phyloP scores from a whole-genome alignment of 2,329 filamentous ascomycete genomes.

The Cordyceps farinosa region DNA sequence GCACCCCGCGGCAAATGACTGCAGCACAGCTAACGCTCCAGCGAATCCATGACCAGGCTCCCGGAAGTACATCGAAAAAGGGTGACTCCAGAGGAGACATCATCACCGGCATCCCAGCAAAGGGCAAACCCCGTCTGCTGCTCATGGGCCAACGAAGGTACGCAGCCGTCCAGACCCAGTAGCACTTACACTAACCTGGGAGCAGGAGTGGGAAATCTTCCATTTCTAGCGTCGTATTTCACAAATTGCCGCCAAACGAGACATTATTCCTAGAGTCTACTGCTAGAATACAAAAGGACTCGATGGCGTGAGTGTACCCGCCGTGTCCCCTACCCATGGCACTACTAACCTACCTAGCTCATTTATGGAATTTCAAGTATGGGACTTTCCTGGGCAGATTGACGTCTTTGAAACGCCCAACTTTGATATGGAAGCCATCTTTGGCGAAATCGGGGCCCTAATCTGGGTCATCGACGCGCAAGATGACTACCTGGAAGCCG shows the following conservation, averaged over 20 bases:
- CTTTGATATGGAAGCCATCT: slow-evolving; percentile 90
- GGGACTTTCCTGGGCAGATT: slow-evolving; percentile 94
- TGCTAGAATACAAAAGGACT: slow-evolving; percentile 88
- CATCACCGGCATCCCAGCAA: slow-evolving; percentile 44
- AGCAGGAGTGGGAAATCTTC: slow-evolving; percentile 93
- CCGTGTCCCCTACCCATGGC: background rate
- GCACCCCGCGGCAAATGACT: slow-evolving; percentile 32
- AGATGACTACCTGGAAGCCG: slow-evolving; percentile 93
- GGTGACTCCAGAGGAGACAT: slow-evolving; percentile 46
- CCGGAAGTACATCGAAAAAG: slow-evolving; percentile 46
- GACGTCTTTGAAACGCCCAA: slow-evolving; percentile 82
- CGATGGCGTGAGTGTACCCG: slow-evolving; percentile 74
- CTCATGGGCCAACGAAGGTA: slow-evolving; percentile 96
- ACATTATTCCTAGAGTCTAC: slow-evolving; percentile 95
- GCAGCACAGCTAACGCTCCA: slow-evolving; percentile 61
- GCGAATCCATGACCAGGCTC: slow-evolving; percentile 61
- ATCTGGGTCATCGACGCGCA: slow-evolving; percentile 99
- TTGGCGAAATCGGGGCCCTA: slow-evolving; percentile 87
- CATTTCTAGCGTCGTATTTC: slow-evolving; percentile 98
- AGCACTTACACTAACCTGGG: background rate
- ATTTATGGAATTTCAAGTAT: slow-evolving; percentile 98
- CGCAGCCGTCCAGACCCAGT: background rate
- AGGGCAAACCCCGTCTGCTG: slow-evolving; percentile 77
- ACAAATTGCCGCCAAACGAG: slow-evolving; percentile 94
- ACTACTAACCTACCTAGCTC: slow-evolving; percentile 54